Evolutionary conservation across 2,329 filamentous ascomycete species (phyloP).

Genomic region (Magnaporthiopsis poae): DNA sequence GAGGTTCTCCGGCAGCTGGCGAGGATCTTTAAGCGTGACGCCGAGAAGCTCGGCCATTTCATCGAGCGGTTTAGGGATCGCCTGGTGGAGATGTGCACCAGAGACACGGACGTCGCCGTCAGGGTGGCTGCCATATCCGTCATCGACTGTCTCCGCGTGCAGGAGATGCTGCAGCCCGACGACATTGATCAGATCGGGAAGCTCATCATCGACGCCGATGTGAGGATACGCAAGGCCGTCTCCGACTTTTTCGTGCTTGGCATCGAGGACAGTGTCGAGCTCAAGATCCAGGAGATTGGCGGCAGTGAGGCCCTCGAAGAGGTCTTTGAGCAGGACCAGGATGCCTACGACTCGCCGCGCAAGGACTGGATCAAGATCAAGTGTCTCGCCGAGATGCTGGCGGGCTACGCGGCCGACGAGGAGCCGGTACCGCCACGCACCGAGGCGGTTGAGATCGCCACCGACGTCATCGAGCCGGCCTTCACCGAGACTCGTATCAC

Average conservation of each 20-base stretch:
- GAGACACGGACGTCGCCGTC: conserved; percentile 72
- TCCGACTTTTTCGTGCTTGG: conserved; percentile 84
- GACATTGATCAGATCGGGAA: conserved; percentile 84
- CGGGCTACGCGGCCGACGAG: conserved; percentile 64
- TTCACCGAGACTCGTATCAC: conserved; percentile 72
- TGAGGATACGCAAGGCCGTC: conserved; percentile 76
- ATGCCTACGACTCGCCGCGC: conserved; percentile 66
- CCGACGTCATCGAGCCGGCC: conserved; percentile 50
- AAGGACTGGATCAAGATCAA: conserved; percentile 86
- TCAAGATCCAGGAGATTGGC: conserved; percentile 72
- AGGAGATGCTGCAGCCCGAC: conserved; percentile 77
- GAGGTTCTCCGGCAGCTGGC: conserved; percentile 78
- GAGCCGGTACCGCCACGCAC: conserved; percentile 23
- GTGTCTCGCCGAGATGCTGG: conserved; percentile 73
- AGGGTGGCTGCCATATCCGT: conserved; percentile 72
- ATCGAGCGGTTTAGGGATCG: conserved; percentile 83
- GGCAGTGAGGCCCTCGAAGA: conserved; percentile 71
- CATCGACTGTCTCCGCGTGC: conserved; percentile 70
- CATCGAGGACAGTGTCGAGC: conserved; percentile 70
- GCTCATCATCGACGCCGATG: conserved; percentile 79
- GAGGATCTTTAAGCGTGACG: conserved; percentile 68
- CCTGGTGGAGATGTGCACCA: conserved; percentile 83
- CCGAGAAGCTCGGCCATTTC: conserved; percentile 79
- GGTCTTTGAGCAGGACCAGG: conserved; percentile 58
- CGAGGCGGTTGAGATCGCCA: conserved; percentile 29